A percentile compares a stretch with the other conserved stretches of the same genome.
Evolutionary conservation across 2,329 filamentous ascomycete genomes (phyloP).

Genomic region (Blastomyces percursus): DNA sequence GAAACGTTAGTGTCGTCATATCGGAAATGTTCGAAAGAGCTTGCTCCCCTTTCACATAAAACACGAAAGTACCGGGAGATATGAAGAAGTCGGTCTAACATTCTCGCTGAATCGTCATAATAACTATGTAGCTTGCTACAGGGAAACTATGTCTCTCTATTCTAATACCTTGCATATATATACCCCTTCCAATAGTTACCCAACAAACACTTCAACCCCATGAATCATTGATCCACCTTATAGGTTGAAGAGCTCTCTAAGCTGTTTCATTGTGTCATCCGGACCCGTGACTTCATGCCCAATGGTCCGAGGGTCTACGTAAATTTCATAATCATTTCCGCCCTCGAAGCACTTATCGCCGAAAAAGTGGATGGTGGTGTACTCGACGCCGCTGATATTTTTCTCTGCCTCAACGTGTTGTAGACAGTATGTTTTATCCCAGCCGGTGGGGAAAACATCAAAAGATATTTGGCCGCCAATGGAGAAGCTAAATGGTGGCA

Average conservation of each 20-base stretch:
- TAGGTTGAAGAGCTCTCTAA: conserved; percentile 66
- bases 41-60: background rate
- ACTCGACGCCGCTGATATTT: conserved; percentile 52
- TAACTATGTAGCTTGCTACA: background rate
- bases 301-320: conserved; percentile 63
- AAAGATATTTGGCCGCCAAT: conserved; percentile 98
- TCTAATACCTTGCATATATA: background rate
- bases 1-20: background rate
- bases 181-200: background rate
- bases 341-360: conserved; percentile 88
- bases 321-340: conserved; percentile 96
- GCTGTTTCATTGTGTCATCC: conserved; percentile 65
- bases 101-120: background rate
- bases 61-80: background rate
- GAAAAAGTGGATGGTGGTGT: conserved; percentile 92
- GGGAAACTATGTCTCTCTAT: background rate
- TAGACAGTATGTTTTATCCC: conserved; percentile 98
- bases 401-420: conserved; percentile 74
- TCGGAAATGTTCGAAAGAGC: background rate
- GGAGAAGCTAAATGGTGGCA: conserved; percentile 52
- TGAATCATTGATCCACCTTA: background rate
- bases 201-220: background rate
- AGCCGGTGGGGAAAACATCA: conserved; percentile 90
- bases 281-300: conserved; percentile 76
- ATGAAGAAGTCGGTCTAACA: background rate